phyloP scores from a whole-genome alignment of 495 filamentous ascomycete genomes.

The Penicillium manginii region DNA sequence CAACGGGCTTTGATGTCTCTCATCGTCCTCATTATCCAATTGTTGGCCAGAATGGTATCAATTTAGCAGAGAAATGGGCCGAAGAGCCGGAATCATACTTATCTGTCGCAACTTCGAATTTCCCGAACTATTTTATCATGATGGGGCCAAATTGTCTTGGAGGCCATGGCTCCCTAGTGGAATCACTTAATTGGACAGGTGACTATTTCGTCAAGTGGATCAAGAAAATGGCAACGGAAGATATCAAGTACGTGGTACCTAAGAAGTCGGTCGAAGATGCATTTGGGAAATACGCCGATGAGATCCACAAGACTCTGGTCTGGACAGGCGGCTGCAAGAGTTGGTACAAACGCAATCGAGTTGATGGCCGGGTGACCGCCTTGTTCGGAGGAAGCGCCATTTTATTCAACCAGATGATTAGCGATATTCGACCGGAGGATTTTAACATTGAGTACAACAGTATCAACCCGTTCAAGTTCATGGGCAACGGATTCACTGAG shows the following conservation, averaged over 20 bases:
- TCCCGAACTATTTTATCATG: conserved; percentile 44
- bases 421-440: conserved; percentile 51
- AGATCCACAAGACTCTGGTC: conserved; percentile 48
- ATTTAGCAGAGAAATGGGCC: conserved; percentile 35
- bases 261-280: conserved; percentile 42
- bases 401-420: conserved; percentile 53
- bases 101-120: conserved; percentile 23
- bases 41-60: conserved; percentile 39
- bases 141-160: conserved; percentile 43
- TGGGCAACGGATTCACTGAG: conserved; percentile 51
- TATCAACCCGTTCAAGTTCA: conserved; percentile 50
- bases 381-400: conserved; percentile 50
- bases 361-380: conserved; percentile 46
- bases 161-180: conserved; percentile 42
- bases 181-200: conserved; percentile 53
- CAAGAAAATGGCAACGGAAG: conserved; percentile 47
- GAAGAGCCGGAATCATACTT: conserved; percentile 37
- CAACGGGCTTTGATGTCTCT: conserved; percentile 54
- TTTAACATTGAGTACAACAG: conserved; percentile 51
- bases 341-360: conserved; percentile 52
- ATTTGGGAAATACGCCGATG: conserved; percentile 44
- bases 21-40: conserved; percentile 42
- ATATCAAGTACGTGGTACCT: conserved; percentile 48
- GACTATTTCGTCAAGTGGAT: conserved; percentile 58
- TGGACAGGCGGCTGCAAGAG: conserved; percentile 50